These are phyloP conservation scores for Phoenix roebelenii DNA, from an alignment of 176 grass and related monocot genomes.

Conservation along the genomic window DNA sequence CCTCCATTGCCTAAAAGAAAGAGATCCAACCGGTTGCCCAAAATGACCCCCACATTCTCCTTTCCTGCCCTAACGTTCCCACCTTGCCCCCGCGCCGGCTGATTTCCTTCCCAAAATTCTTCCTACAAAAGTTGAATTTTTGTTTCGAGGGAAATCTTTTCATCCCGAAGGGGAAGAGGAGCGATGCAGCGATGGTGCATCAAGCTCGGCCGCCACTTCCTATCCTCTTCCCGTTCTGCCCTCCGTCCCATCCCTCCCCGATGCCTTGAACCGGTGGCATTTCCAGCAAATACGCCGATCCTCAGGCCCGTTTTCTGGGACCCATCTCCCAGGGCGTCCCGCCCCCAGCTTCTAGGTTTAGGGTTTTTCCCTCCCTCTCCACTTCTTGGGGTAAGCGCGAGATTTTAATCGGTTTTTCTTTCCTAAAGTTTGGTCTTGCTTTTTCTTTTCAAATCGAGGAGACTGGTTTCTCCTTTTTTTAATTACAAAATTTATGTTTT, in stretches of 20 bases:
- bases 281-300: slow-evolving; percentile 9
- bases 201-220: slow-evolving; percentile 41
- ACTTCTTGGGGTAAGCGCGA: slow-evolving; percentile 4
- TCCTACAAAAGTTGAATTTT: no score
- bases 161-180: no score
- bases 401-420: no score
- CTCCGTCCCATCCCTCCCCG: slow-evolving; percentile 7
- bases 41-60: no score
- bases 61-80: no score
- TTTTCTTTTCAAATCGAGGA: not conserved
- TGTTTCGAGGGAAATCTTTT: no score
- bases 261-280: slow-evolving; percentile 12
- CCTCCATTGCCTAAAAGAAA: no score
- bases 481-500: not conserved
- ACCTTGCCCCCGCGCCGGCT: no score
- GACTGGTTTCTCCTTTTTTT: not conserved
- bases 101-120: no score
- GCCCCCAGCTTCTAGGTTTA: slow-evolving; percentile 6
- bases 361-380: slow-evolving; percentile 8
- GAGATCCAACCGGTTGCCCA: no score
- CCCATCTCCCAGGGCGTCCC: not conserved
- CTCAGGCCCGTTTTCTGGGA: slow-evolving; percentile 2
- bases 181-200: slow-evolving; percentile 64
- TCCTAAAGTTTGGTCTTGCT: no score
- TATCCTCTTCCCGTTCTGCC: slow-evolving; percentile 30